A percentile compares a stretch with the other conserved stretches of the same genome.
phyloP scores from a whole-genome alignment of 768 basidiomycete genomes.

The Trametes maxima region DNA sequence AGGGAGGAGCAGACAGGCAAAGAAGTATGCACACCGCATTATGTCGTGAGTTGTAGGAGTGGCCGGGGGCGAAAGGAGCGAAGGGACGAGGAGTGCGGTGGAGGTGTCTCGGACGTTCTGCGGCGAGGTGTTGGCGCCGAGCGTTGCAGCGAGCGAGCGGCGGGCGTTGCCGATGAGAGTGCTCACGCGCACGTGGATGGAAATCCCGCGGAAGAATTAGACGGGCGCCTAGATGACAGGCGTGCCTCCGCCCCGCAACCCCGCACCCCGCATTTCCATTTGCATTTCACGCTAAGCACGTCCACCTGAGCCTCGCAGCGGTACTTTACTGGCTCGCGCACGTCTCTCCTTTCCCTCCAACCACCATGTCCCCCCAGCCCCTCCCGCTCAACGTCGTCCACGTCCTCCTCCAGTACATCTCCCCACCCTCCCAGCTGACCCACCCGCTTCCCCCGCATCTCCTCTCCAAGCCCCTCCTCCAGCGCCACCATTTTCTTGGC shows the following conservation, averaged over 20 bases:
- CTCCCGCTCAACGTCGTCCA: conserved; percentile 44
- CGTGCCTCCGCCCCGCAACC: conserved; percentile 7
- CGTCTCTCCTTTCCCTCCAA: conserved; percentile 10
- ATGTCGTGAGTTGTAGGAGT: background rate
- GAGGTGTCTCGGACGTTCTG: conserved; percentile 13
- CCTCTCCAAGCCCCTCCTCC: conserved; percentile 57
- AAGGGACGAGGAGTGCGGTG: conserved; percentile 1
- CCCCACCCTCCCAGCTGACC: conserved; percentile 49
- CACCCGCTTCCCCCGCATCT: conserved; percentile 61
- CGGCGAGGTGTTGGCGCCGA: background rate
- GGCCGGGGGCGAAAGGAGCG: conserved; percentile 5
- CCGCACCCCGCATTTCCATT: conserved; percentile 4
- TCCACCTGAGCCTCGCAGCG: conserved; percentile 9
- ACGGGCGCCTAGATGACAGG: conserved; percentile 7
- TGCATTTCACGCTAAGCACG: background rate
- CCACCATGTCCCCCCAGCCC: conserved; percentile 39
- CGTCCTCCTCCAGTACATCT: conserved; percentile 59
- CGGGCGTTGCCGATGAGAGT: conserved; percentile 7
- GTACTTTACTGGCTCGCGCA: conserved; percentile 7
- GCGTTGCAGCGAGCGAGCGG: background rate
- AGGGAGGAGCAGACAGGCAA: conserved; percentile 39
- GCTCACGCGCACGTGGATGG: background rate
- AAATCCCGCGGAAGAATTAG: conserved; percentile 5
- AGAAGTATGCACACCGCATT: conserved; percentile 20
- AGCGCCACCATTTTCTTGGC: conserved; percentile 66